A percentile compares a stretch with the other conserved stretches of the same genome.
phyloP scores from a whole-genome alignment of 2,329 filamentous ascomycete genomes.

The Monilinia fructigena region DNA sequence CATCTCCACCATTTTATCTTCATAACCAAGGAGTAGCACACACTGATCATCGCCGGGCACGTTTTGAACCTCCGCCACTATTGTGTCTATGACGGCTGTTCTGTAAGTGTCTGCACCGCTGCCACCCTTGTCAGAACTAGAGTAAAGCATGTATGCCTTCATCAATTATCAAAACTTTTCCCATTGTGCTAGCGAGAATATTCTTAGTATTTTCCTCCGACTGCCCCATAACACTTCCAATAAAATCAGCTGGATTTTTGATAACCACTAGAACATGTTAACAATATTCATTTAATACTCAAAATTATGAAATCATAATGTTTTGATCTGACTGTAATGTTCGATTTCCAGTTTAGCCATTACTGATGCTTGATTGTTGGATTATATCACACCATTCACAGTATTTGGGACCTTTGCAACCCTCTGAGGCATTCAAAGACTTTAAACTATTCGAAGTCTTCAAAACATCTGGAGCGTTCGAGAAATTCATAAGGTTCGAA shows the following conservation, averaged over 20 bases:
- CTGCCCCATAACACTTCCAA: constrained; percentile 60
- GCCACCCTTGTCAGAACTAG: constrained; percentile 32
- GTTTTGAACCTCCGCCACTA: constrained; percentile 69
- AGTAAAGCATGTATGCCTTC: constrained; percentile 72
- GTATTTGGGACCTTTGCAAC: too few species aligned
- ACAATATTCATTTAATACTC: not conserved
- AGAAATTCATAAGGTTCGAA: too few species aligned
- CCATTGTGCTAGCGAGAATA: constrained; percentile 63
- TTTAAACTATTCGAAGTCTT: too few species aligned
- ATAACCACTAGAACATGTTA: constrained; percentile 53
- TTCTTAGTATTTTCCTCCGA: constrained; percentile 72
- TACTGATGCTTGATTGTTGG: too few species aligned
- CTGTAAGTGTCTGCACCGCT: constrained; percentile 51
- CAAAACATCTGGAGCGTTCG: too few species aligned
- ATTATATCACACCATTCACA: too few species aligned
- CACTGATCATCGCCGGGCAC: constrained; percentile 69
- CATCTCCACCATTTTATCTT: constrained; percentile 68
- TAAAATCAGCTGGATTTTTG: constrained; percentile 73
- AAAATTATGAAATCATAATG: too few species aligned
- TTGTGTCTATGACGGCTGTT: constrained; percentile 67
- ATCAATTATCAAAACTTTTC: constrained; percentile 78
- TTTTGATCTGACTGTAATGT: too few species aligned
- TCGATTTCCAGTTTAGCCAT: too few species aligned
- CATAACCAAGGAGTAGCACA: constrained; percentile 69
- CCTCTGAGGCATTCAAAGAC: too few species aligned